Evolutionary conservation across 257 asterid species (phyloP), one percentile per base, ranked within the genome.

Genomic region (Linderniella brevidens): DNA sequence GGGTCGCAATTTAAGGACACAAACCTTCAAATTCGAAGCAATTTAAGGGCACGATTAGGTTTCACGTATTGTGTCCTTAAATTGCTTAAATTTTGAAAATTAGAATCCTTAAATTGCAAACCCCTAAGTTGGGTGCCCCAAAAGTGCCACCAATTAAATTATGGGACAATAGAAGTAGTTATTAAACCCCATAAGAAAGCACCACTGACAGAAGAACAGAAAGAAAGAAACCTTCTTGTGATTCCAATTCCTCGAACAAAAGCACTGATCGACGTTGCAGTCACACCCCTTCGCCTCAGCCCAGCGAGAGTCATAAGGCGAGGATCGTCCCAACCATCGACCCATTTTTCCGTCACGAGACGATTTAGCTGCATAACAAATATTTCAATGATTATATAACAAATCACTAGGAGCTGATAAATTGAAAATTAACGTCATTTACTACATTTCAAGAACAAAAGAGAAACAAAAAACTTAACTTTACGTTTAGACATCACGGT

Each of bases 261-360:
- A 49, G 84, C 55, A 66, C 84, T 88, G 49, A 88, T 84, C 48
- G 98, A 67, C 68, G 80, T 58, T 54, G 95, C 64, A 49, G 95
- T 84, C 47, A 84, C 86, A 42, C 98, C 98, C 73, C 98, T 84
- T 52, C 95, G 92, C 41, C 83, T 68, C 65, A 88, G 68, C 35
- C 93, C 95, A 62, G 98, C 82, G 9, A 88, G 86, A 13, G 95
- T 84, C 95, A 88, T 78, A 38, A 88, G 71, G 43, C 94, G 95
- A 53, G 98, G 98, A 68, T 88, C 98, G 62, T 88, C 98, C 98
- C 95, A 88, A 46, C 93, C 87, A 65, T 88, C 93, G 19, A 84
- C 94, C 80, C 80, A 74, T 43, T 88, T 84, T 58, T 84, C 87
- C 18, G 93, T 84, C 38, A 88, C 95, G 36, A 88, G 87, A 29